Evolutionary conservation across 2,329 filamentous ascomycete genomes (phyloP).

Genomic region (Verticillium longisporum): DNA sequence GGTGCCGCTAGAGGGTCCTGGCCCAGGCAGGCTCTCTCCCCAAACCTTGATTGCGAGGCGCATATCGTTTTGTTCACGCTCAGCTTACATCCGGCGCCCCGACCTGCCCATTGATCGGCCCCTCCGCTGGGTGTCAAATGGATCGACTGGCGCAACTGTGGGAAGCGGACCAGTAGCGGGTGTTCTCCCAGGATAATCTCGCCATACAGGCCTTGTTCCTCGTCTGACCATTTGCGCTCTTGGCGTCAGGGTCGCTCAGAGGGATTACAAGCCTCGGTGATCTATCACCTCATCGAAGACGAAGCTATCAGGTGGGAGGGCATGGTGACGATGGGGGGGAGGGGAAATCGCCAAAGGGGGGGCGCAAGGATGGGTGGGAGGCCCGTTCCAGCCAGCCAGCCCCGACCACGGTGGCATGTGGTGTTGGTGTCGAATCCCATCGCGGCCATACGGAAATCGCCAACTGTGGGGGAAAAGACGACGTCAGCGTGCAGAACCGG

Average conservation of each 20-base stretch:
- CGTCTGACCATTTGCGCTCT: background rate
- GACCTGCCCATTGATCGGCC: background rate
- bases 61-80: background rate
- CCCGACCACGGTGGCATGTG: background rate
- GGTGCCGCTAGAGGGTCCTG: too few relatives aligned
- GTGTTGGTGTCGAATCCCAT: background rate
- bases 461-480: background rate
- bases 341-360: background rate
- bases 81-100: background rate
- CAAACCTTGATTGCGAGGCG: background rate
- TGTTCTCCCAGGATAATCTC: background rate
- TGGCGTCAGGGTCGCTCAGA: background rate
- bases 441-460: background rate
- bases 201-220: background rate
- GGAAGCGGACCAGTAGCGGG: background rate
- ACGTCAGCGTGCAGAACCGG: background rate
- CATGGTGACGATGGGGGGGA: background rate
- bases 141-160: background rate
- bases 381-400: background rate
- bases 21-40: background rate
- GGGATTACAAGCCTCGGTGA: background rate
- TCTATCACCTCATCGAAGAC: background rate
- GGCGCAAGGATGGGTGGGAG: background rate
- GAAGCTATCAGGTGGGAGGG: background rate
- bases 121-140: background rate